phyloP scores from a whole-genome alignment of 2,329 filamentous ascomycete species.

The Neofusicoccum parvum region DNA sequence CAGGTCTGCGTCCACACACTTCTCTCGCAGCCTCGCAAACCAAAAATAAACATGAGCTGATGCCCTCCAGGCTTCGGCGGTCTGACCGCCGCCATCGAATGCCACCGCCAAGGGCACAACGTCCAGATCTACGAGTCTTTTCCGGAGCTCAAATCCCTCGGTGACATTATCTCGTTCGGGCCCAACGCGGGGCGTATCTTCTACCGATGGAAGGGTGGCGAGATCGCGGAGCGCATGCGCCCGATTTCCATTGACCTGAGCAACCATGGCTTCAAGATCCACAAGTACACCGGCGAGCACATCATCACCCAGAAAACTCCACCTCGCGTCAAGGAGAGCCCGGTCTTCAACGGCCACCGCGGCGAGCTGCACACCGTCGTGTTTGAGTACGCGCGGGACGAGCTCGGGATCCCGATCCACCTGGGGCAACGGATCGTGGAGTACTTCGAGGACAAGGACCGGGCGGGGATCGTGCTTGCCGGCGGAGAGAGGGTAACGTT shows the following conservation, averaged over 20 bases:
- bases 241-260: conserved; percentile 56
- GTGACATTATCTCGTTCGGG: conserved; percentile 65
- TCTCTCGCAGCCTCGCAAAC: background rate
- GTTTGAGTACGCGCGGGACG: conserved; percentile 59
- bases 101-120: conserved; percentile 61
- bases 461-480: conserved; percentile 56
- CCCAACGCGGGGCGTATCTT: conserved; percentile 65
- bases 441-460: conserved; percentile 57
- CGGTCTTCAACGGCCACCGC: conserved; percentile 62
- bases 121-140: conserved; percentile 63
- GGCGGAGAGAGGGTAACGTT: conserved; percentile 46
- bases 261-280: conserved; percentile 61
- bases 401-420: conserved; percentile 58
- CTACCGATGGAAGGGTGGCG: conserved; percentile 57
- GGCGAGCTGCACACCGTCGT: conserved; percentile 63
- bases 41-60: background rate
- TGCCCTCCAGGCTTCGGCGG: conserved; percentile 59
- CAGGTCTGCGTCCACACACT: conserved; percentile 34
- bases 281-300: conserved; percentile 64
- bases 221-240: conserved; percentile 51
- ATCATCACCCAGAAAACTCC: conserved; percentile 59
- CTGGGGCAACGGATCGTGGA: conserved; percentile 54
- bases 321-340: conserved; percentile 48
- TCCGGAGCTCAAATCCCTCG: conserved; percentile 58
- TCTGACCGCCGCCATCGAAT: conserved; percentile 65